These are phyloP conservation scores for Crepidotus variabilis DNA, from an alignment of 768 basidiomycete species.

Conservation along the genomic window DNA sequence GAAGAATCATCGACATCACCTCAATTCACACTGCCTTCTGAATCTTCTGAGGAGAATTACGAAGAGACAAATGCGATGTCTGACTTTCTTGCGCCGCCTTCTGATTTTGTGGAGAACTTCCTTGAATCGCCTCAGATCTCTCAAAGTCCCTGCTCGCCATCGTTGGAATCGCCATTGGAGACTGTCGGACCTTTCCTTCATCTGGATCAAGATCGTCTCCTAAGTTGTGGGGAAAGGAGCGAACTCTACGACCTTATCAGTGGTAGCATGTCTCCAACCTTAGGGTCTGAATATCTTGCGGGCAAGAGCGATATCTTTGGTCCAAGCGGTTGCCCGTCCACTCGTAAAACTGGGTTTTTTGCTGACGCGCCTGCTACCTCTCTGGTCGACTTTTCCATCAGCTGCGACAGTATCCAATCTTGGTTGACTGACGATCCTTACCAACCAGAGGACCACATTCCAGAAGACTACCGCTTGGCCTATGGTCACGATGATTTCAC, in stretches of 20 bases:
- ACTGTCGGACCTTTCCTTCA: constrained; percentile 13
- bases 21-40: constrained; percentile 22
- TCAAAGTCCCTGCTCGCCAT: constrained; percentile 13
- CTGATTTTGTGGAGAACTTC: constrained; percentile 18
- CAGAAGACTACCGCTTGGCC: not conserved
- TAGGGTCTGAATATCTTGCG: constrained; percentile 45
- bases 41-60: constrained; percentile 13
- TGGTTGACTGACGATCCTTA: not conserved
- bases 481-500: not conserved
- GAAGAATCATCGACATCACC: constrained; percentile 19
- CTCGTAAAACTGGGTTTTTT: constrained; percentile 1
- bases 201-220: constrained; percentile 26
- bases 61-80: constrained; percentile 13
- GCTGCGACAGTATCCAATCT: not conserved
- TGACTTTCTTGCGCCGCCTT: constrained; percentile 18
- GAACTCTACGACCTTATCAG: constrained; percentile 50
- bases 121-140: constrained; percentile 14
- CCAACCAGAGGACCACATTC: not conserved
- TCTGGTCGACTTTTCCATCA: not conserved
- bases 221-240: constrained; percentile 43
- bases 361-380: not conserved
- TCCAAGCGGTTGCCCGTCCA: not conserved
- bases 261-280: constrained; percentile 40
- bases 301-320: constrained; percentile 11
- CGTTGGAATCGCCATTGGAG: constrained; percentile 10